Conservation (phyloP, 148 eudicot species). For the Amaranthus hypochondriacus region DNA sequence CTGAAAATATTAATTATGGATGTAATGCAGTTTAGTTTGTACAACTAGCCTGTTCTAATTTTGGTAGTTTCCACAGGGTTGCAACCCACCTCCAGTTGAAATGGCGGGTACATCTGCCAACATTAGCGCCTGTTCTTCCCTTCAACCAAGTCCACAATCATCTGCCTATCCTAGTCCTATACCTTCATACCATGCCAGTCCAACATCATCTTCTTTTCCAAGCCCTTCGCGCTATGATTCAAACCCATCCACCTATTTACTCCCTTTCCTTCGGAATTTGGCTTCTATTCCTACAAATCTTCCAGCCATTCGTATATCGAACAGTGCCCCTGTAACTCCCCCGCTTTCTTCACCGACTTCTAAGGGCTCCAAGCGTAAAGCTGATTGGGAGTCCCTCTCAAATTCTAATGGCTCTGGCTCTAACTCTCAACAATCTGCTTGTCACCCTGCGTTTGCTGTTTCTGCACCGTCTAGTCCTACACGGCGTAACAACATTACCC, state of each 20-base stretch:
- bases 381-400: conserved; percentile 49
- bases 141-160: conserved; percentile 82
- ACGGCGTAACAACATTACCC: conserved; percentile 43
- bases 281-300: conserved; percentile 63
- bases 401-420: conserved; percentile 32
- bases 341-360: conserved; percentile 87
- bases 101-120: conserved; percentile 47
- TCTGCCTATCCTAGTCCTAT: conserved; percentile 79
- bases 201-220: conserved; percentile 78
- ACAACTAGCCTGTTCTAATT: not conserved
- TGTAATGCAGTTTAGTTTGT: not conserved
- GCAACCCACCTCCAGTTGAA: conserved; percentile 62
- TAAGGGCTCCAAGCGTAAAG: conserved; percentile 67
- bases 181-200: conserved; percentile 95
- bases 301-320: conserved; percentile 78
- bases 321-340: conserved; percentile 94
- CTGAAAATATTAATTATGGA: not conserved
- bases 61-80: conserved; percentile 48
- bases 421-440: conserved; percentile 35
- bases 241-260: conserved; percentile 61
- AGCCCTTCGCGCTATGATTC: conserved; percentile 73
- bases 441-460: conserved; percentile 53
- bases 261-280: conserved; percentile 73
- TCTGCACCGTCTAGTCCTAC: conserved; percentile 90
- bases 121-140: conserved; percentile 61